Evolutionary conservation across 1,284 basidiomycete genomes (phyloP).

Genomic region (Cutaneotrichosporon dermatis): DNA sequence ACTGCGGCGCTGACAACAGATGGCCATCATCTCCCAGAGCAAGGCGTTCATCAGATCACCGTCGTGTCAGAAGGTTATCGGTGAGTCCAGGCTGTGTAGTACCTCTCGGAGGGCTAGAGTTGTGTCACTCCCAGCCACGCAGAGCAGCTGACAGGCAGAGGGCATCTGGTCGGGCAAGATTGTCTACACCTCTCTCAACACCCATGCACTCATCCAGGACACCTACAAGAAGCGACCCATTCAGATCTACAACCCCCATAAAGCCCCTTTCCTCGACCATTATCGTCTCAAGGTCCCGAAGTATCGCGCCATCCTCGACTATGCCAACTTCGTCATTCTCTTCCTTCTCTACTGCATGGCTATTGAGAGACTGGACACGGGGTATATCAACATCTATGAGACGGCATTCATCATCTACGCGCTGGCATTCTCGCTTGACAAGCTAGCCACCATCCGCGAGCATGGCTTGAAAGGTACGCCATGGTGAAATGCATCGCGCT

Average conservation of each 20-base stretch:
- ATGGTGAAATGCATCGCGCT: background rate
- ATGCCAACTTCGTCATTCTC: constrained; percentile 72
- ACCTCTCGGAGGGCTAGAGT: no score
- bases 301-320: constrained; percentile 82
- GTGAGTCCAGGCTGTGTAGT: constrained; percentile 22
- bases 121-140: no score
- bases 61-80: constrained; percentile 81
- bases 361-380: constrained; percentile 64
- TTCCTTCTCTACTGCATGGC: constrained; percentile 79
- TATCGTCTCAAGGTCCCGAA: constrained; percentile 90
- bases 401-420: constrained; percentile 75
- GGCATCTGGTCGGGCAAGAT: constrained; percentile 64
- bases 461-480: constrained; percentile 66
- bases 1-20: constrained; percentile 29
- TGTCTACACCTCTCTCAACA: constrained; percentile 81
- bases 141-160: constrained; percentile 32
- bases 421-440: constrained; percentile 80
- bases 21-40: constrained; percentile 79
- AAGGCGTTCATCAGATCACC: constrained; percentile 82
- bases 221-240: constrained; percentile 89
- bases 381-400: constrained; percentile 63
- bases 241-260: constrained; percentile 90
- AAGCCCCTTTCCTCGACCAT: constrained; percentile 85
- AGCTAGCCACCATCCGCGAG: constrained; percentile 88
- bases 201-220: constrained; percentile 81